Conservation (phyloP, 768 basidiomycete genomes). For the Tephrocybe sp. region DNA sequence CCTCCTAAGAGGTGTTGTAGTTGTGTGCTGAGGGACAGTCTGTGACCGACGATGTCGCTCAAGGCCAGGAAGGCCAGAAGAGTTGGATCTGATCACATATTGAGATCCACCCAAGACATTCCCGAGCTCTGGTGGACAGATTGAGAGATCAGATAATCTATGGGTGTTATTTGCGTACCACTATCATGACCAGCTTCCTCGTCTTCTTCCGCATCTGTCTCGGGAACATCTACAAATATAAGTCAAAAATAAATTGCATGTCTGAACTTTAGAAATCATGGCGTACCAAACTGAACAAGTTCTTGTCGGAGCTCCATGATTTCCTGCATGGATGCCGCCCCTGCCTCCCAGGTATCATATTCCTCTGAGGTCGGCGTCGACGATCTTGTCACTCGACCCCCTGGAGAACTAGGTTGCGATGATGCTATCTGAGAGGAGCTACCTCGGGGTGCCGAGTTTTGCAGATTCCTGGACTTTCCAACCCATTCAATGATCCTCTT, state of each 20-base stretch:
- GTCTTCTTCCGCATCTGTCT: constrained; percentile 3
- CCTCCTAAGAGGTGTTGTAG: constrained; percentile 26
- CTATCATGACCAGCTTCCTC: not conserved
- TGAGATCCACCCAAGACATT: constrained; percentile 4
- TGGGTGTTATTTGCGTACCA: constrained; percentile 1
- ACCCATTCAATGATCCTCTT: constrained; percentile 16
- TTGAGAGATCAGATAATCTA: not conserved
- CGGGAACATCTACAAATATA: constrained; percentile 10
- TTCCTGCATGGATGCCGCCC: constrained; percentile 19
- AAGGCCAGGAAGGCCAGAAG: no score
- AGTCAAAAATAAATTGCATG: not conserved
- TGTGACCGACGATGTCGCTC: constrained; percentile 5
- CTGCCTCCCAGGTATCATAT: constrained; percentile 26
- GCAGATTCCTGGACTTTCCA: not conserved
- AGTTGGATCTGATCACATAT: not conserved
- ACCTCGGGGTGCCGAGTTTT: not conserved
- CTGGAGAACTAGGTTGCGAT: not conserved
- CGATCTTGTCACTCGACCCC: not conserved
- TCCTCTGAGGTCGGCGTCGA: constrained; percentile 9
- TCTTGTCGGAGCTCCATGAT: constrained; percentile 17
- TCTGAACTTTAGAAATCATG: not conserved
- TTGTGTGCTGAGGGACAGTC: constrained; percentile 4
- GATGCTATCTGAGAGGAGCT: not conserved
- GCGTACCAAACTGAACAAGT: constrained; percentile 12
- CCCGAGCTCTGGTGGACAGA: not conserved